Evolutionary conservation across 441 rosid genomes (phyloP), one percentile per base, ranked within the genome.

Genomic region (Manihot esculenta): DNA sequence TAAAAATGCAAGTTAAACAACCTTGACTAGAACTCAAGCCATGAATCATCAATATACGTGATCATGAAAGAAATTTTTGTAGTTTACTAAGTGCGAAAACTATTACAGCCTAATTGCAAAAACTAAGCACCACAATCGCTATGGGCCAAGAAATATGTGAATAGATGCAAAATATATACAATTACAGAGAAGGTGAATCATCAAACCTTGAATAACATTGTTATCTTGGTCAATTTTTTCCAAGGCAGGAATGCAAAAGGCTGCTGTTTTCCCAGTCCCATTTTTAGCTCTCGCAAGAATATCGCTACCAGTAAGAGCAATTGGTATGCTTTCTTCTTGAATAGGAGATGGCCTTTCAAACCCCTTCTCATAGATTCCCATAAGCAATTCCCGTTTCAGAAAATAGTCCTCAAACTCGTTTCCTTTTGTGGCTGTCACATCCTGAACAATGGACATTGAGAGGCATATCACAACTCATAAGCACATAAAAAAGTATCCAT

Each of bases 271-370:
- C 14, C 99, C 99, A 44, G 99, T 94, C 21, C 99, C 99, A 82
- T 94, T 94, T 80, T 94, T 94, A 18, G 99, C 99, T 83, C 99
- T 84, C 69, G 99, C 99, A 78, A 94, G 99, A 80, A 94, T 92
- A 74, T 94, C 99, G 68, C 99, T 89, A 72, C 99, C 99, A 48
- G 99, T 94, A 77, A 94, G 88, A 59, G 99, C 99, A 84, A 94
- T 92, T 21, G 99, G 99, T 77, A 94, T 94, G 80, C 99, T 94
- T 85, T 94, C 99, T 86, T 94, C 99, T 61, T 94, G 99, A 74
- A 94, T 94, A n/a, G 99, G 99, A 76, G 99, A 94, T 71, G 99
- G 99, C 64, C 97, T 87, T 80, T 94, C 99, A 83, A 94, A 94
- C 53, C 99, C 99, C 82, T 94, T 94, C 90, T 94, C 99, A 60